These are phyloP conservation scores for Colletotrichum tamarilloi DNA, from an alignment of 2,329 filamentous ascomycete genomes.

Conservation along the genomic window DNA sequence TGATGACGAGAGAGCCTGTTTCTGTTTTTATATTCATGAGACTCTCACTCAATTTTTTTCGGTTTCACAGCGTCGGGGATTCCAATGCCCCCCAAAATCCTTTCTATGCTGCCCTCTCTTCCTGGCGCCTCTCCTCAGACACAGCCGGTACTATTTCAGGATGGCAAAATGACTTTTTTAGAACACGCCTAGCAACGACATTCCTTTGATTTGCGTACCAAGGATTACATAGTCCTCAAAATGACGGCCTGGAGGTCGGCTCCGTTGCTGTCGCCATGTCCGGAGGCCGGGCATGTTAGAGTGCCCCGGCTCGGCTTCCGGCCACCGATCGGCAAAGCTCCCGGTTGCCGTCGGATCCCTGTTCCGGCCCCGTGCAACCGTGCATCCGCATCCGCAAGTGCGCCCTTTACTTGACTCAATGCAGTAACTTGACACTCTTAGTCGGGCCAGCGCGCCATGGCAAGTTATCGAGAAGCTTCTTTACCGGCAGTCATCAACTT, in stretches of 20 bases:
- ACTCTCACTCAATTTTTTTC: rapidly evolving
- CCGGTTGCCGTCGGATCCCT: background rate
- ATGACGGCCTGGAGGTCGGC: background rate
- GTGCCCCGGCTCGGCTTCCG: background rate
- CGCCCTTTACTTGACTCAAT: background rate
- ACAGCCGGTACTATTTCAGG: background rate
- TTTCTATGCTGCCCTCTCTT: background rate
- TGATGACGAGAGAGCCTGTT: too few species aligned
- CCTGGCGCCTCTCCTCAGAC: background rate
- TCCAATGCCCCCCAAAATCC: background rate
- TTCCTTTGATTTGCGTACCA: background rate
- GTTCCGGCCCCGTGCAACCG: background rate
- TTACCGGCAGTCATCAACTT: background rate
- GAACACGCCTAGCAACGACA: background rate
- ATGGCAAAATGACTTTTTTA: background rate
- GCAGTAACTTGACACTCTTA: background rate
- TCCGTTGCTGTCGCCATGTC: background rate
- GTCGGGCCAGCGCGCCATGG: background rate
- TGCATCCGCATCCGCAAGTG: background rate
- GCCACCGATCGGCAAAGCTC: background rate
- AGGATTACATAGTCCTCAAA: rapidly evolving
- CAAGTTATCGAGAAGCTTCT: background rate
- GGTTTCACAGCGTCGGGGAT: too few species aligned
- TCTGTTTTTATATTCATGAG: too few species aligned
- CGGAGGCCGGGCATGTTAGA: background rate